Percentiles rank a stretch among this genome's conserved stretches.
These are phyloP conservation scores for Pluteus cervinus DNA, from an alignment of 768 basidiomycete species.

Conservation along the genomic window DNA sequence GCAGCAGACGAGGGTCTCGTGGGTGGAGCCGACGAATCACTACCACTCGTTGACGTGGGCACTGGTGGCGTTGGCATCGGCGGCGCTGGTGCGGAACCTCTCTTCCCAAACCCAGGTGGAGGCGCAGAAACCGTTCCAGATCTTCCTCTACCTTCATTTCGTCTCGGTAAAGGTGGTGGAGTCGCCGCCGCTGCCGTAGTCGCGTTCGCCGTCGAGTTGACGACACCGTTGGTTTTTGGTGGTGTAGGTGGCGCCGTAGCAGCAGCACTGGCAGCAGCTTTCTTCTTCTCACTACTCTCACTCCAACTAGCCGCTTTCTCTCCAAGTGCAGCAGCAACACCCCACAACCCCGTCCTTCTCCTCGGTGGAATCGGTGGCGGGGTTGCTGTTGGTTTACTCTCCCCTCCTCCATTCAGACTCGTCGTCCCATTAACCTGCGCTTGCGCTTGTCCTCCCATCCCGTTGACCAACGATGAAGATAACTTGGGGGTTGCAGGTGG, in stretches of 20 bases:
- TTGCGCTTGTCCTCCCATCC: no score
- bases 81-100: neutral
- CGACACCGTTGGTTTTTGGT: slow-evolving; percentile 2
- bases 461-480: no score
- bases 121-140: neutral
- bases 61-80: slow-evolving; percentile 4
- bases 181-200: no score
- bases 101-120: neutral
- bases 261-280: slow-evolving; percentile 11
- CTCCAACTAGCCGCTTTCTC: slow-evolving; percentile 57
- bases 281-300: slow-evolving; percentile 17
- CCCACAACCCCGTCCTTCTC: slow-evolving; percentile 58
- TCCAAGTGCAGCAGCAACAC: slow-evolving; percentile 57
- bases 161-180: neutral
- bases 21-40: slow-evolving; percentile 2
- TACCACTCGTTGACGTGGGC: slow-evolving; percentile 2
- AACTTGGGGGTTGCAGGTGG: slow-evolving; percentile 22
- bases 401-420: no score
- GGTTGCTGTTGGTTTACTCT: no score
- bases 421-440: slow-evolving; percentile 9
- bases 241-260: slow-evolving; percentile 3
- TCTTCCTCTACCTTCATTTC: no score
- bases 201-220: no score
- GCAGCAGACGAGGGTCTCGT: no score
- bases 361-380: slow-evolving; percentile 59